A percentile compares a stretch with the other conserved stretches of the same genome.
Conservation (phyloP, 495 filamentous ascomycete species). For the Podospora conica region DNA sequence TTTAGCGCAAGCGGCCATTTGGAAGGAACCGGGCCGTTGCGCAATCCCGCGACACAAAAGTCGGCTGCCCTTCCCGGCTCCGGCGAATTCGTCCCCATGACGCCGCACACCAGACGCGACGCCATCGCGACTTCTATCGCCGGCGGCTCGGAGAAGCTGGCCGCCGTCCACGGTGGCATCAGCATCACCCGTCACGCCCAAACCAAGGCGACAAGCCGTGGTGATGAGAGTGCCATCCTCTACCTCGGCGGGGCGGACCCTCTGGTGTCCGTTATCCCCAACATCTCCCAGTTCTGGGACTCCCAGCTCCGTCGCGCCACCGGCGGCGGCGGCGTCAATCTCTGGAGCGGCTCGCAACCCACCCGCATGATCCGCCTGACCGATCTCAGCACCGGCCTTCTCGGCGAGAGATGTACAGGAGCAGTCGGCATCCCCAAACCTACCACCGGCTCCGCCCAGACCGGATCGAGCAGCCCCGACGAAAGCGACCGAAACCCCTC, state of each 20-base stretch:
- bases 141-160: constrained; percentile 32
- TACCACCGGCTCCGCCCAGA: constrained; percentile 16
- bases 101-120: constrained; percentile 67
- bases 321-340: constrained; percentile 54
- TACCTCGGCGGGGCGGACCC: constrained; percentile 58
- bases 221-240: constrained; percentile 61
- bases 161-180: constrained; percentile 54
- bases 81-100: constrained; percentile 68
- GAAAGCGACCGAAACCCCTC: constrained; percentile 12
- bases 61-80: constrained; percentile 26
- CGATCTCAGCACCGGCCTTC: constrained; percentile 49
- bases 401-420: constrained; percentile 60
- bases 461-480: constrained; percentile 26
- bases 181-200: constrained; percentile 43
- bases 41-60: constrained; percentile 43
- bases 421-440: constrained; percentile 49
- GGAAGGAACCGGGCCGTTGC: constrained; percentile 41
- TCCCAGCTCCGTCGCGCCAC: constrained; percentile 51
- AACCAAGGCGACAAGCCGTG: constrained; percentile 40
- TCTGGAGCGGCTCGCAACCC: constrained; percentile 45
- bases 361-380: constrained; percentile 42
- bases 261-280: constrained; percentile 55
- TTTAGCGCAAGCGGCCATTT: constrained; percentile 69
- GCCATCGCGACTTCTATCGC: constrained; percentile 28
- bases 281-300: constrained; percentile 60